Evolutionary conservation across 768 basidiomycete genomes (phyloP).

Genomic region (Lentinula lateritia): DNA sequence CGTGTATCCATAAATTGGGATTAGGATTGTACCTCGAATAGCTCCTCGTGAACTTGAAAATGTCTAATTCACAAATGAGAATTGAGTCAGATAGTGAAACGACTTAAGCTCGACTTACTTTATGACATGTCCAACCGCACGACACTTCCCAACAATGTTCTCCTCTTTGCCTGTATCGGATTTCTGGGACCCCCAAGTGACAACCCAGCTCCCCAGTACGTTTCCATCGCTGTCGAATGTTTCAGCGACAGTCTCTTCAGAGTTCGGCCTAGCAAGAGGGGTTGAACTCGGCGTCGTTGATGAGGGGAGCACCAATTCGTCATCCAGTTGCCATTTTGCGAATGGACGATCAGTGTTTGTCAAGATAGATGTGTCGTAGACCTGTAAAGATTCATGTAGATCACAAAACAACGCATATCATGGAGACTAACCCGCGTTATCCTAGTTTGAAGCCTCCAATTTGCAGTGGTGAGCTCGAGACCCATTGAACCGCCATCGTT

Average conservation of each 20-base stretch:
- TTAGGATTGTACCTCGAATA: slow-evolving; percentile 18
- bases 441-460: slow-evolving; percentile 51
- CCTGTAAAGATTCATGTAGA: slow-evolving; percentile 20
- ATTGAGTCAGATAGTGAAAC: not conserved
- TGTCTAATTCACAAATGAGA: slow-evolving; percentile 19
- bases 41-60: slow-evolving; percentile 45
- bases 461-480: slow-evolving; percentile 67
- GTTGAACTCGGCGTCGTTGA: slow-evolving; percentile 7
- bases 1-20: too few species aligned
- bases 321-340: slow-evolving; percentile 77
- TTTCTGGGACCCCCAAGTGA: slow-evolving; percentile 52
- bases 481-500: slow-evolving; percentile 42
- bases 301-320: slow-evolving; percentile 39
- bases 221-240: slow-evolving; percentile 54
- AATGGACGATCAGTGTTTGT: slow-evolving; percentile 63
- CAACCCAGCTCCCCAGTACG: slow-evolving; percentile 72
- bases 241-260: slow-evolving; percentile 77
- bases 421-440: slow-evolving; percentile 48
- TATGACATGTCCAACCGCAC: slow-evolving; percentile 54
- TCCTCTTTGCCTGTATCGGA: not conserved
- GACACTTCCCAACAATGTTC: slow-evolving; percentile 58
- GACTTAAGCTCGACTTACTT: slow-evolving; percentile 41
- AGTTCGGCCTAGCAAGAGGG: slow-evolving; percentile 7
- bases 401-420: not conserved
- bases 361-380: slow-evolving; percentile 72